phyloP scores from a whole-genome alignment of 2,329 filamentous ascomycete genomes.

The Talaromyces sp. region DNA sequence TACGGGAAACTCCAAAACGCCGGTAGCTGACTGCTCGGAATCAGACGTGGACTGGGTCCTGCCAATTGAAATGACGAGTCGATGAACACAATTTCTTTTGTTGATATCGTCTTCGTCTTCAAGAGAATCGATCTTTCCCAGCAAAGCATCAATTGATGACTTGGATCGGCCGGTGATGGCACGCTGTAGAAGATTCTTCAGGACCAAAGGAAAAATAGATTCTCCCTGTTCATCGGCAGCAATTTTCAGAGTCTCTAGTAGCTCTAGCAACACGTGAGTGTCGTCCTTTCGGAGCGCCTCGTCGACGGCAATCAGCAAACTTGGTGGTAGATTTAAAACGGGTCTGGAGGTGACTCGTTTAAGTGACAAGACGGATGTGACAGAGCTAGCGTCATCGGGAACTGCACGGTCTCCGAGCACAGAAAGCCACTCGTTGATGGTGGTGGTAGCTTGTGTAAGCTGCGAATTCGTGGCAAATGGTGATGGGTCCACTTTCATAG shows the following conservation, averaged over 20 bases:
- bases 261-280: slow-evolving; percentile 36
- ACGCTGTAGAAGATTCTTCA: slow-evolving; percentile 39
- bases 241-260: slow-evolving; percentile 54
- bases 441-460: slow-evolving; percentile 54
- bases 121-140: slow-evolving; percentile 63
- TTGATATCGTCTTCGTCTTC: slow-evolving; percentile 91
- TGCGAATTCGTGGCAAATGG: slow-evolving; percentile 74
- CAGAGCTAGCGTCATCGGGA: slow-evolving; percentile 68
- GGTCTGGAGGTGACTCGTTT: slow-evolving; percentile 71
- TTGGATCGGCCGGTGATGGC: slow-evolving; percentile 67
- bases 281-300: slow-evolving; percentile 37
- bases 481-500: slow-evolving; percentile 82
- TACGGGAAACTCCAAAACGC: slow-evolving; percentile 43
- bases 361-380: slow-evolving; percentile 63
- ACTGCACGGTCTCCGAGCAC: slow-evolving; percentile 70
- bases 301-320: slow-evolving; percentile 35
- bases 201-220: slow-evolving; percentile 59
- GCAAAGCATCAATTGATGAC: slow-evolving; percentile 63
- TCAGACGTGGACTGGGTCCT: slow-evolving; percentile 58
- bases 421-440: slow-evolving; percentile 88
- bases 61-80: slow-evolving; percentile 86
- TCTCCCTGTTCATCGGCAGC: slow-evolving; percentile 53
- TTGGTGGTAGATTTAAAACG: slow-evolving; percentile 65
- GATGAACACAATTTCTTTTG: slow-evolving; percentile 85
- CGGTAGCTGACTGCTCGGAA: slow-evolving; percentile 47